Evolutionary conservation across 345 rosid species (phyloP).

Genomic region (Trapa bicornis): DNA sequence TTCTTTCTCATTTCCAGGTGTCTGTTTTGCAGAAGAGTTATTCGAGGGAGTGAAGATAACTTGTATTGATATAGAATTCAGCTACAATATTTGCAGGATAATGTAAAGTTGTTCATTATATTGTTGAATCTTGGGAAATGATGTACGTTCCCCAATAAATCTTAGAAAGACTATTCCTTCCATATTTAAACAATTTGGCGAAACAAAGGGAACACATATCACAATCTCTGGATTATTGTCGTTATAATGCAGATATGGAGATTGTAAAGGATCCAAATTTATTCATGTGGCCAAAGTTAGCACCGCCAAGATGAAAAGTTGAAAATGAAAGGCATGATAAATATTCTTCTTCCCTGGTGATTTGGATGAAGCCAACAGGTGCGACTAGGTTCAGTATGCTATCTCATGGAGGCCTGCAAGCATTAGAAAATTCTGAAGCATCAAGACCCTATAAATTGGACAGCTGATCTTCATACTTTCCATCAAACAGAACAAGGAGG

Average conservation of each 20-base stretch:
- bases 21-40: not conserved
- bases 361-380: not conserved
- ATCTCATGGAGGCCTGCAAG: not conserved
- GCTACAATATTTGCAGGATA: too few relatives aligned
- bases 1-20: not conserved
- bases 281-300: not conserved
- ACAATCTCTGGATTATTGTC: not conserved
- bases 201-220: not conserved
- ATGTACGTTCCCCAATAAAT: not conserved
- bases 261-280: not conserved
- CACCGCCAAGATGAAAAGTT: not conserved
- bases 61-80: not conserved
- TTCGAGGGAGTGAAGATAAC: too few relatives aligned
- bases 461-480: not conserved
- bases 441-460: not conserved
- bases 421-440: not conserved
- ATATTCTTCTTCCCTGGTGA: not conserved
- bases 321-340: not conserved
- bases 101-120: not conserved
- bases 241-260: not conserved
- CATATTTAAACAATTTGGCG: not conserved
- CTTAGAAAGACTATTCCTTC: not conserved
- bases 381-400: slow-evolving; percentile 1
- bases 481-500: not conserved
- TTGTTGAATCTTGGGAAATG: too few relatives aligned